A percentile compares a stretch with the other conserved stretches of the same genome.
Conservation (phyloP, 257 asterid species). For the Nicotiana noctiflora region DNA sequence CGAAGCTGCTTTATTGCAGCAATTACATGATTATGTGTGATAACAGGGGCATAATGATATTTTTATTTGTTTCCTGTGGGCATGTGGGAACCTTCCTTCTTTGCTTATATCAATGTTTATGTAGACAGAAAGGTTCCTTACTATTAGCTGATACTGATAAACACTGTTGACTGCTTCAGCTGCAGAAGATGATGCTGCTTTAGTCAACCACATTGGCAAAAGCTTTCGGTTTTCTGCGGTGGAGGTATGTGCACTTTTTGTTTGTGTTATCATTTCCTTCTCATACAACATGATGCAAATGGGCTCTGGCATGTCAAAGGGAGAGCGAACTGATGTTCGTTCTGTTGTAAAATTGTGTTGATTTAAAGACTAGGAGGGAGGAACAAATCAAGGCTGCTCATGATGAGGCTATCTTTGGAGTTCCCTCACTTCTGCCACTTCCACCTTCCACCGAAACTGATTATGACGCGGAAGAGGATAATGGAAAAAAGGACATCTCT, state of each 20-base stretch:
- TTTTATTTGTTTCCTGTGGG: not conserved
- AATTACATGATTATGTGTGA: not conserved
- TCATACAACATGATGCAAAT: not conserved
- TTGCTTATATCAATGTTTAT: not conserved
- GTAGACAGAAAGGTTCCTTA: not conserved
- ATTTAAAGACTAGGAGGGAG: conserved; percentile 57
- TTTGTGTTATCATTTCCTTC: not conserved
- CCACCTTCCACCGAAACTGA: conserved; percentile 30
- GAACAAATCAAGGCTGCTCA: conserved; percentile 65
- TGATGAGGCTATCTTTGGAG: conserved; percentile 86
- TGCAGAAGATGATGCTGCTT: conserved; percentile 69
- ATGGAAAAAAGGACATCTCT: no score
- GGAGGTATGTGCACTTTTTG: conserved; percentile 36
- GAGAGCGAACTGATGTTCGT: not conserved
- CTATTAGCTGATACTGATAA: not conserved
- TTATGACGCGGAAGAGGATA: conserved; percentile 29
- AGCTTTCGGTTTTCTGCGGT: conserved; percentile 82
- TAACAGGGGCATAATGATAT: not conserved
- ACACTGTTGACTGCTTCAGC: conserved; percentile 33
- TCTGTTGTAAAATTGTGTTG: not conserved
- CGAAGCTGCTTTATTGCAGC: not conserved
- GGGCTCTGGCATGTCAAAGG: not conserved
- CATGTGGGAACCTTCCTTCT: not conserved
- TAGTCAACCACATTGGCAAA: conserved; percentile 78
- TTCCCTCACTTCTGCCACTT: conserved; percentile 38